phyloP scores from a whole-genome alignment of 2,329 filamentous ascomycete genomes.

The Clarireedia monteithiana region DNA sequence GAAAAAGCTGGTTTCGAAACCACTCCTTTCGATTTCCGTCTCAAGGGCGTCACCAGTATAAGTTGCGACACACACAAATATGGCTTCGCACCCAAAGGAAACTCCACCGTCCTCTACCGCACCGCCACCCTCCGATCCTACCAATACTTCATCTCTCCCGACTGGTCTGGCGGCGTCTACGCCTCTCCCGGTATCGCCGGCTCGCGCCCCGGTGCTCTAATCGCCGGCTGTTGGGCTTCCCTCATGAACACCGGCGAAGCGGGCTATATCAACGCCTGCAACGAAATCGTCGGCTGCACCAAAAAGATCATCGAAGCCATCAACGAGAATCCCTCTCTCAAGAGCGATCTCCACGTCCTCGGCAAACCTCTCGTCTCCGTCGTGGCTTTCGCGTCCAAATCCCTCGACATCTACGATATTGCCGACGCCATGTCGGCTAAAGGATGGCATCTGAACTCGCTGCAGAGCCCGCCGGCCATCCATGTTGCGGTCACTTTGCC shows the following conservation, averaged over 20 bases:
- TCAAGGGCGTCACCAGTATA: conserved; percentile 91
- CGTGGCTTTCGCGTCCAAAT: conserved; percentile 75
- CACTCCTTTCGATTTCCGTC: conserved; percentile 84
- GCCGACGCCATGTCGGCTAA: conserved; percentile 77
- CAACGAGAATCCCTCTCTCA: conserved; percentile 57
- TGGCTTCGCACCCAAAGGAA: conserved; percentile 96
- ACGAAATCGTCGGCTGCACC: conserved; percentile 77
- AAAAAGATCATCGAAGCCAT: conserved; percentile 77
- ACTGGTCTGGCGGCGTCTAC: conserved; percentile 95
- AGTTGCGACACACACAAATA: conserved; percentile 98
- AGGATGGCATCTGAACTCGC: conserved; percentile 93
- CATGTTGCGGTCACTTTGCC: conserved; percentile 91
- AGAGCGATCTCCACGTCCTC: conserved; percentile 67
- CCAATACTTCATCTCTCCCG: conserved; percentile 93
- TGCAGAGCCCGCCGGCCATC: conserved; percentile 86
- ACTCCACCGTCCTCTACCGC: conserved; percentile 88
- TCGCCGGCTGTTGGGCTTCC: conserved; percentile 91
- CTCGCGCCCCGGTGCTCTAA: conserved; percentile 84
- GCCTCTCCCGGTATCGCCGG: conserved; percentile 88
- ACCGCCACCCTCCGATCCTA: conserved; percentile 69
- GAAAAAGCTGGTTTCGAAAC: conserved; percentile 89
- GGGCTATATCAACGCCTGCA: conserved; percentile 82
- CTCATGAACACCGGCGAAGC: conserved; percentile 81
- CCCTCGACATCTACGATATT: conserved; percentile 89
- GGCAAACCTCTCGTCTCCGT: conserved; percentile 85